These are phyloP conservation scores for Amauroascus verrucosus DNA, from an alignment of 2,329 filamentous ascomycete genomes.

Conservation along the genomic window DNA sequence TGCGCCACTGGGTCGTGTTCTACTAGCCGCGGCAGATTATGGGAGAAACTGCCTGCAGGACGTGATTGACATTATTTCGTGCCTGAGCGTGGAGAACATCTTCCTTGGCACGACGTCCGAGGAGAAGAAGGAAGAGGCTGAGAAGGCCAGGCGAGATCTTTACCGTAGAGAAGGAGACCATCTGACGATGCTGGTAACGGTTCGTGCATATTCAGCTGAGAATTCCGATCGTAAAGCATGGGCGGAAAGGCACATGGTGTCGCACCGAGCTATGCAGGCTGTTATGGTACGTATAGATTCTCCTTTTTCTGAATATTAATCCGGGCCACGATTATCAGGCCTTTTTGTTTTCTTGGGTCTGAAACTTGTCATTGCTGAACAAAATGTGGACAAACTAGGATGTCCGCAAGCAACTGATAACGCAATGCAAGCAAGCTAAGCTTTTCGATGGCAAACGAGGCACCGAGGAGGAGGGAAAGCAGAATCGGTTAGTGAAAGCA, in stretches of 20 bases:
- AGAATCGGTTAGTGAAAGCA: too few species aligned
- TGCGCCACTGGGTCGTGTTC: conserved; percentile 67
- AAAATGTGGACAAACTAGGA: too few species aligned
- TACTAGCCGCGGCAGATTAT: conserved; percentile 65
- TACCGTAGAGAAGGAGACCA: conserved; percentile 54
- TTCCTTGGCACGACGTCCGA: conserved; percentile 51
- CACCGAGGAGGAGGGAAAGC: conserved; percentile 11
- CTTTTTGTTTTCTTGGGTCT: too few species aligned
- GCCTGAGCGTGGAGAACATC: conserved; percentile 54
- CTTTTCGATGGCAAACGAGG: conserved; percentile 24
- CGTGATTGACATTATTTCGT: conserved; percentile 70
- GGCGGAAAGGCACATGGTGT: conserved; percentile 50
- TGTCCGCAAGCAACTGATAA: conserved; percentile 51
- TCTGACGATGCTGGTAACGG: conserved; percentile 51
- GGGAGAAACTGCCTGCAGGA: conserved; percentile 66
- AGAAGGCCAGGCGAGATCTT: conserved; percentile 46
- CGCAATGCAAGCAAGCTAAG: conserved; percentile 45
- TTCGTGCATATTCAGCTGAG: conserved; percentile 51
- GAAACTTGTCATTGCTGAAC: too few species aligned
- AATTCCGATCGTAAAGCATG: conserved; percentile 49
- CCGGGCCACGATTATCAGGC: background rate
- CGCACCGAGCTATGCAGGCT: conserved; percentile 54
- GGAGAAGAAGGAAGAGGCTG: conserved; percentile 50
- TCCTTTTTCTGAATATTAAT: background rate
- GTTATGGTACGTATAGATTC: conserved; percentile 42